Conservation (phyloP, 768 basidiomycete species). For the Leccinum aurantiacum region DNA sequence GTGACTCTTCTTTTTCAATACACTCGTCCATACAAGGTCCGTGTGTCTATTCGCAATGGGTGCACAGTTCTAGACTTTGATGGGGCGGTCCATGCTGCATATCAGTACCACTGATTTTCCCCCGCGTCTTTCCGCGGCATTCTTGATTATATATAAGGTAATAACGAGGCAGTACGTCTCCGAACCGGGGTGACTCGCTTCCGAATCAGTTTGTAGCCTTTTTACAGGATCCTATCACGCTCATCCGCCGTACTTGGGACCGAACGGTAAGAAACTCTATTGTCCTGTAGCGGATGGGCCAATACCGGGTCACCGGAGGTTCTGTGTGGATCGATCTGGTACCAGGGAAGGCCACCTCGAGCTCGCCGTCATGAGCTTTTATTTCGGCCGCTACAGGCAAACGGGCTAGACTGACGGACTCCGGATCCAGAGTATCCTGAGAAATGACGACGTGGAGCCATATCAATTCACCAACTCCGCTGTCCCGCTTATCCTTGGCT, state of each 20-base stretch:
- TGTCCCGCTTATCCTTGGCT: background rate
- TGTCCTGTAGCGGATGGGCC: background rate
- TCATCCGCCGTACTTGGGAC: background rate
- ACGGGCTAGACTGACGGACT: background rate
- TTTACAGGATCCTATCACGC: conserved; percentile 9
- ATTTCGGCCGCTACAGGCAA: background rate
- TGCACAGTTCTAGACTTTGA: background rate
- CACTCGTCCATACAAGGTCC: background rate
- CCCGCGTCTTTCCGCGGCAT: conserved; percentile 8
- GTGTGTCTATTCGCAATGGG: background rate
- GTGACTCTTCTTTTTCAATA: conserved; percentile 4
- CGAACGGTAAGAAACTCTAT: too few species aligned
- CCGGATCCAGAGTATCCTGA: background rate
- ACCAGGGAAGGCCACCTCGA: too few species aligned
- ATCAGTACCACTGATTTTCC: conserved; percentile 2
- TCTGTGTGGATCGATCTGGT: background rate
- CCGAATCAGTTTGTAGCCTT: conserved; percentile 13
- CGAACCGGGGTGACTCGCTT: conserved; percentile 11
- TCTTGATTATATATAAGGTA: conserved; percentile 11
- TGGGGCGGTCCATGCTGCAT: background rate
- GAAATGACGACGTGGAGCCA: background rate
- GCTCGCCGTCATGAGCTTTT: background rate
- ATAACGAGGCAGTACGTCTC: conserved; percentile 17
- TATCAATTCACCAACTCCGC: background rate
- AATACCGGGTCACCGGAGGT: background rate